Base-by-base conservation (phyloP, 1,284 basidiomycete genomes). In the Ceratobasidium theobromae region DNA sequence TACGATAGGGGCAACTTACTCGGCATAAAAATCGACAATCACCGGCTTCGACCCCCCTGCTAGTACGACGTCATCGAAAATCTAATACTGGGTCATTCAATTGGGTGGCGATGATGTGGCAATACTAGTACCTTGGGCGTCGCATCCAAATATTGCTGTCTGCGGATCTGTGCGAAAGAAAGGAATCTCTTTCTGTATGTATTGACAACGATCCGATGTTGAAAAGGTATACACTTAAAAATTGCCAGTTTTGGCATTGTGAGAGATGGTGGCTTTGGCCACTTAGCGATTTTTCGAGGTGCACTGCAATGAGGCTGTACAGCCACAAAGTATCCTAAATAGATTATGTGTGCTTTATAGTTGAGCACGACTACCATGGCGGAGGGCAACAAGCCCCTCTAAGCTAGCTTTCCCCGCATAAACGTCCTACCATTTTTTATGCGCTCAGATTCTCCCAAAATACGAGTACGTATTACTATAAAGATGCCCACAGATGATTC, bases 11-110 rank as follows among this genome's bases (percentile, higher is more conserved):
- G 21, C 33, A 14, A 80, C 85, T 49, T 71, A 89, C 88, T 88
- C 82, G 52, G 88, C 89, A 72, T 89, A 87, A 71, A 90, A 91
- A 71, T 90, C 88, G 12, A 89, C 87, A 4, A 90, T 76, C 32
- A 87, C 82, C 33, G 88, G 74, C 66, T 82, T 82, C 67, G 82
- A 79, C 3, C 53, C 53, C n/a, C 55, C 57, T n/a, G 49, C 49
- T 9, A 68, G 11, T 27, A 68, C 67, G 11, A 60, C 64, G 27
- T 60, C 40, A 25, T 68, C 67, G 48, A 68, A 68, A 5, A 66
- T 53, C 55, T 68, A 30, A 9, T 28, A 27, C 11, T 27, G 28
- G 49, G 23, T 25, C 18, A 30, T 28, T 52, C 23, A 52, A 16
- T 14, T 32, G 6, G 27, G 27, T 14, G 32, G 12, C 49, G 14